A percentile compares a stretch with the other conserved stretches of the same genome.
phyloP scores from a whole-genome alignment of 768 basidiomycete species.

The Nidularia sp. region DNA sequence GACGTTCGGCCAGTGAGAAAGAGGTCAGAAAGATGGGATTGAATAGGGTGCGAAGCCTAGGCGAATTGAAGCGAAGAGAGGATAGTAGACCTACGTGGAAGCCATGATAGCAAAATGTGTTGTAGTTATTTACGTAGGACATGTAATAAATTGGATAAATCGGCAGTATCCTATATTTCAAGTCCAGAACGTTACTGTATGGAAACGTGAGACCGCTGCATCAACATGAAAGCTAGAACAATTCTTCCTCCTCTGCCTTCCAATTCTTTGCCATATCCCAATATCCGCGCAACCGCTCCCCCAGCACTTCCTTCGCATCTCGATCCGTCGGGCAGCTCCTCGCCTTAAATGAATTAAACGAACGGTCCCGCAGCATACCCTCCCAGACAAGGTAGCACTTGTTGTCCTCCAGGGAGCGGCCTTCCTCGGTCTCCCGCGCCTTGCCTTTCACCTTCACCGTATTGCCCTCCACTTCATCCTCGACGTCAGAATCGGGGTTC shows the following conservation, averaged over 20 bases:
- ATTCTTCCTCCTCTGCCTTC: conserved; percentile 77
- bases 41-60: conserved; percentile 30
- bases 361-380: conserved; percentile 78
- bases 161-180: too few species aligned
- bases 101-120: background rate
- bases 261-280: conserved; percentile 96
- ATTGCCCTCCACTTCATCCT: conserved; percentile 18
- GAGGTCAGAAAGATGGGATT: conserved; percentile 11
- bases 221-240: conserved; percentile 31
- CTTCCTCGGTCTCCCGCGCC: conserved; percentile 21
- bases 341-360: conserved; percentile 77
- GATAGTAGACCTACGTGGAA: background rate
- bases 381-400: conserved; percentile 92
- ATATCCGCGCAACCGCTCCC: conserved; percentile 79
- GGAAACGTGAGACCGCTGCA: too few species aligned
- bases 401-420: conserved; percentile 76
- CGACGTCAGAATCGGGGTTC: conserved; percentile 39
- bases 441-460: conserved; percentile 24
- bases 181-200: too few species aligned
- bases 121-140: conserved; percentile 1
- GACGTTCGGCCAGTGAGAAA: conserved; percentile 14
- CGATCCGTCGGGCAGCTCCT: conserved; percentile 81
- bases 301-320: conserved; percentile 82
- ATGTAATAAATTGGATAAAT: too few species aligned
- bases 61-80: conserved; percentile 21